Evolutionary conservation across 371 early-diverging fungal genomes (phyloP), one percentile per base, ranked within the genome.

Genomic region (Circinella umbellata): DNA sequence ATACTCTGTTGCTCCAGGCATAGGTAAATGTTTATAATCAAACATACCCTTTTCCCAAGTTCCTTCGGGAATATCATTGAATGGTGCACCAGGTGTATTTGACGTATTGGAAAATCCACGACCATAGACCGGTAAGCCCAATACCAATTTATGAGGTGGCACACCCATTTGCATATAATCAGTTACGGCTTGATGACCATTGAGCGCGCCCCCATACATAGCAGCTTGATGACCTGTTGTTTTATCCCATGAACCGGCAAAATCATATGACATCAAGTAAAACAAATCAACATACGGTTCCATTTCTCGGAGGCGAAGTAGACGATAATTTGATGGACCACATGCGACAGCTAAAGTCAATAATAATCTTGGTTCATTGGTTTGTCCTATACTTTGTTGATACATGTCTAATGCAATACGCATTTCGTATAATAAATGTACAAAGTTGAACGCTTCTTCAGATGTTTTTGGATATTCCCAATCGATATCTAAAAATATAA

Each of bases 21-120:
- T 36, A 0, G 94, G 95, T 35, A 95, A 77, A 34, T 77, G 69
- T 71, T 90, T 91, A 76, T 92, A 93, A 69, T 95, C 95, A 68
- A 85, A 89, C 17, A 92, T 83, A 1, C 97, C 97, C 59, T 86
- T 81, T 74, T 97, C 96, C 95, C 96, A 95, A 11, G 90, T 83
- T 11, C 93, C 93, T 35, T 79, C 72, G 3, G 93, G 93, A 10
- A 89, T 69, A 11, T 92, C 91, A 27, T 81, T 76, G 79, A 90
- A 88, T 42, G 83, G 39, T 0, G 47, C 14, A 17, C 57, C 71
- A 0, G 71, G 75, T 4, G 68, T 70, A 0, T 54, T 5, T 27
- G 51, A 51, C 5, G 75, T 75, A 35, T 75, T 75, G 64, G 86
- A 85, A 77, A 95, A 96, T 1, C 89, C 93, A 9, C 96, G 88